Conservation (phyloP, 345 rosid species). For the Boechera stricta region DNA sequence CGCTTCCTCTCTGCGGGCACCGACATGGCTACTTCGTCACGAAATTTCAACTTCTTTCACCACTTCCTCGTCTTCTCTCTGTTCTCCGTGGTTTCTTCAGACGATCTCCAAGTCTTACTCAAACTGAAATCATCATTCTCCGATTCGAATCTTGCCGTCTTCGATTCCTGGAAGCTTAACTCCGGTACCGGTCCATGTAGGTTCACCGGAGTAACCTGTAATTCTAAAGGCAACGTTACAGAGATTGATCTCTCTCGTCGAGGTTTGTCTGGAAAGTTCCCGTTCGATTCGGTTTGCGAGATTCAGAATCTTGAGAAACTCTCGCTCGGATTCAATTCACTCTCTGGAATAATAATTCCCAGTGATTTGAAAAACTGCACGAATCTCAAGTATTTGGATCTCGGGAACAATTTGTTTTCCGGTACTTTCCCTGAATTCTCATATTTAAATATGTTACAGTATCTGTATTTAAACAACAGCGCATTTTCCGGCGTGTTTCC, state of each 20-base stretch:
- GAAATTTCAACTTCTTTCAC: background rate
- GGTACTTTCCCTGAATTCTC: conserved; percentile 72
- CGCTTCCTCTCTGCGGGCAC: background rate
- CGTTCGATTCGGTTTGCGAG: conserved; percentile 61
- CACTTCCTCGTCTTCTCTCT: conserved; percentile 37
- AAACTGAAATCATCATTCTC: conserved; percentile 53
- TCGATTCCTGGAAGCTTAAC: conserved; percentile 57
- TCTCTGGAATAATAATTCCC: conserved; percentile 50
- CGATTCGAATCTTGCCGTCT: conserved; percentile 43
- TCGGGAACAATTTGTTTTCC: conserved; percentile 70
- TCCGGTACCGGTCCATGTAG: conserved; percentile 44
- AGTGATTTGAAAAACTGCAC: conserved; percentile 56
- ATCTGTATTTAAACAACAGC: conserved; percentile 61
- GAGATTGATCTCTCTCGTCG: conserved; percentile 71
- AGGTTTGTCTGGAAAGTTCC: conserved; percentile 53
- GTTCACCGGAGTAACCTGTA: conserved; percentile 74
- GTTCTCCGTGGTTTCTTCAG: conserved; percentile 53
- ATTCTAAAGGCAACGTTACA: conserved; percentile 49
- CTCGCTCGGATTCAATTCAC: conserved; percentile 66
- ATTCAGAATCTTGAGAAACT: conserved; percentile 65
- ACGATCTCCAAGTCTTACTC: conserved; percentile 62
- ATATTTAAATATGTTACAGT: conserved; percentile 54
- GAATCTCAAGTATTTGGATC: conserved; percentile 65
- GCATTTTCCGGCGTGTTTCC: conserved; percentile 76
- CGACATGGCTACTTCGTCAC: conserved; percentile 30